These are phyloP conservation scores for Dioszegia aurantiaca DNA, from an alignment of 768 basidiomycete species.

Conservation along the genomic window DNA sequence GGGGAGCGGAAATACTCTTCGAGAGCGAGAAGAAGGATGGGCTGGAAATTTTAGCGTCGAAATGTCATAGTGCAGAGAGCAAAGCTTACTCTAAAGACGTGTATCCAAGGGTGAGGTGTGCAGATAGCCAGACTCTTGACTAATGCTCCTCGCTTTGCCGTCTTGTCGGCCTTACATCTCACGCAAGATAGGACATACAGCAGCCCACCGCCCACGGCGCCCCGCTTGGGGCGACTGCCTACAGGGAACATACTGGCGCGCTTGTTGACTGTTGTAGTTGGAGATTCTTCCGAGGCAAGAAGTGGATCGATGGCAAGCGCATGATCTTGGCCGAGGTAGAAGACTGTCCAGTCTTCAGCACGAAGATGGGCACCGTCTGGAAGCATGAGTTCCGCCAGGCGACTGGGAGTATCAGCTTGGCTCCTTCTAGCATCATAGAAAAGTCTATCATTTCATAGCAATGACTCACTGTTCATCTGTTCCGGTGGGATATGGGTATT, in stretches of 20 bases:
- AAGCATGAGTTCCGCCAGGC: constrained; percentile 95
- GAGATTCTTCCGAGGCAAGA: constrained; percentile 56
- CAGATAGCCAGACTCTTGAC: constrained; percentile 94
- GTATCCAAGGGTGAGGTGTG: constrained; percentile 87
- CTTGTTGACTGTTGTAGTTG: constrained; percentile 11
- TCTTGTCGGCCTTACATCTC: constrained; percentile 84
- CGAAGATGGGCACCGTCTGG: constrained; percentile 96
- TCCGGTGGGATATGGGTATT: constrained; percentile 91
- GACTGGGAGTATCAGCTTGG: constrained; percentile 55
- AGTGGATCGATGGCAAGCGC: constrained; percentile 83
- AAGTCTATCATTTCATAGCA: background rate
- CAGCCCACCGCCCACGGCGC: constrained; percentile 53
- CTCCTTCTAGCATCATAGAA: background rate
- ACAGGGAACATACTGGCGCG: constrained; percentile 9
- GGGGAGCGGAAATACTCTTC: constrained; percentile 91
- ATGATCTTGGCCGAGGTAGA: constrained; percentile 92
- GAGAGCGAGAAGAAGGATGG: constrained; percentile 84
- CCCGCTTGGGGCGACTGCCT: constrained; percentile 24
- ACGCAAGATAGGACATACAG: constrained; percentile 88
- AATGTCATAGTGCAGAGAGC: background rate
- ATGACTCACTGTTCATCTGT: constrained; percentile 81
- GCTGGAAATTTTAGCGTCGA: constrained; percentile 57
- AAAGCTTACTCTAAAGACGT: constrained; percentile 79
- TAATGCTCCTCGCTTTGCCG: constrained; percentile 80
- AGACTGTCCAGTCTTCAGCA: constrained; percentile 95